Evolutionary conservation across 441 rosid genomes (phyloP).

Genomic region (Populus tomentosa): DNA sequence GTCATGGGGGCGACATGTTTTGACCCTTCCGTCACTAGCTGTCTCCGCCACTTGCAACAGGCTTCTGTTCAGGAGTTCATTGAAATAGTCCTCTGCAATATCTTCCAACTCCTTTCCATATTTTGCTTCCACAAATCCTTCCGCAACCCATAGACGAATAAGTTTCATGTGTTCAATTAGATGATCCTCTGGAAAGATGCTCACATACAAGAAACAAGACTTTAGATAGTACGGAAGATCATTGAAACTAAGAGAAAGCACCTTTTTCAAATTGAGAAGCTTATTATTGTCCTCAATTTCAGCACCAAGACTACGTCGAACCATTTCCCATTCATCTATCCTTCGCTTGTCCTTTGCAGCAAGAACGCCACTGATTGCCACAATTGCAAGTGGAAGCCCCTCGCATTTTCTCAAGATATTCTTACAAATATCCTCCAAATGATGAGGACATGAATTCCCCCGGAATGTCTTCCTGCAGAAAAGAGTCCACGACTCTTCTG

Average conservation of each 20-base stretch:
- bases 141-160: constrained; percentile 19
- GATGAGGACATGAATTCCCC: constrained; percentile 18
- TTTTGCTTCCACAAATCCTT: constrained; percentile 14
- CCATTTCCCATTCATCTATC: constrained; percentile 17
- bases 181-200: constrained; percentile 15
- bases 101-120: constrained; percentile 13
- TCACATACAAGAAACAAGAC: constrained; percentile 15
- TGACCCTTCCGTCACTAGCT: constrained; percentile 8
- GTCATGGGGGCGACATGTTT: constrained; percentile 17
- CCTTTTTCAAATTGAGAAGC: not conserved
- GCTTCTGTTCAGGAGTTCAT: constrained; percentile 15
- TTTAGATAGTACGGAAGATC: constrained; percentile 22
- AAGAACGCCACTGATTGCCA: constrained; percentile 31
- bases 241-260: constrained; percentile 14
- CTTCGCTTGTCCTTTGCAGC: constrained; percentile 11
- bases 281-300: constrained; percentile 8
- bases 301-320: constrained; percentile 4
- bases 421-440: constrained; percentile 18
- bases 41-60: constrained; percentile 12
- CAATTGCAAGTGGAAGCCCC: constrained; percentile 38
- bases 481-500: constrained; percentile 23
- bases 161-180: constrained; percentile 4
- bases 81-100: constrained; percentile 12
- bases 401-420: constrained; percentile 28
- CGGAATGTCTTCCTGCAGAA: constrained; percentile 29